phyloP scores from a whole-genome alignment of 768 basidiomycete genomes.

The Calocera viscosa region DNA sequence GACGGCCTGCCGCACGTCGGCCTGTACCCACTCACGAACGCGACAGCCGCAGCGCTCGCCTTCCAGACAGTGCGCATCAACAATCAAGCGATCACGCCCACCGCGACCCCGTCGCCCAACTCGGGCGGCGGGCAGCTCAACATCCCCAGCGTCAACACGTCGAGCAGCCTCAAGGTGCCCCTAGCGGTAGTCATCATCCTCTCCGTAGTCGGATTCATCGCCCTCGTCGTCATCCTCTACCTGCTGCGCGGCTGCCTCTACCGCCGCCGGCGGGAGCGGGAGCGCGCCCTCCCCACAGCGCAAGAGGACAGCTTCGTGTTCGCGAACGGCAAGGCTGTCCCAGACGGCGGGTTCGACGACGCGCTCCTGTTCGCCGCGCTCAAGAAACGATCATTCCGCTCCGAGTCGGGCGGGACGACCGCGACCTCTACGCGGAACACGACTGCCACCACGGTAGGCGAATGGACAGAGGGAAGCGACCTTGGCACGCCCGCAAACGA shows the following conservation, averaged over 20 bases:
- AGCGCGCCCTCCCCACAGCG: neutral
- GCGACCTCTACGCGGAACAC: neutral
- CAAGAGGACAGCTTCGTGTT: neutral
- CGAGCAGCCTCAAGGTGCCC: conserved; percentile 28
- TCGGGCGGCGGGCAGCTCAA: neutral
- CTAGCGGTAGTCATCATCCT: conserved; percentile 55
- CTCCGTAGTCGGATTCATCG: conserved; percentile 47
- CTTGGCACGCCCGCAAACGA: neutral
- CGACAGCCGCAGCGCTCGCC: conserved; percentile 47
- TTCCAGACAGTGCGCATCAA: conserved; percentile 59
- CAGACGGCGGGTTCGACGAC: neutral
- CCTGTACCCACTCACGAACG: conserved; percentile 50
- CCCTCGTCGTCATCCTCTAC: conserved; percentile 20
- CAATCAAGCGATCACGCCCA: conserved; percentile 29
- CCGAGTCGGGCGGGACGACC: neutral
- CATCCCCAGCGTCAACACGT: conserved; percentile 22
- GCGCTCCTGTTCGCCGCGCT: neutral
- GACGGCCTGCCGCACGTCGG: conserved; percentile 40
- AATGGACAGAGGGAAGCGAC: neutral
- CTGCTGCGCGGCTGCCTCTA: neutral
- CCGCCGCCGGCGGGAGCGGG: neutral
- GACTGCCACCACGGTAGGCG: neutral
- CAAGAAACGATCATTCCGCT: neutral
- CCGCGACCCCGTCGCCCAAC: conserved; percentile 7
- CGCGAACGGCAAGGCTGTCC: neutral